phyloP scores from a whole-genome alignment of 1,139 yeast species.

The Pichia sp. region DNA sequence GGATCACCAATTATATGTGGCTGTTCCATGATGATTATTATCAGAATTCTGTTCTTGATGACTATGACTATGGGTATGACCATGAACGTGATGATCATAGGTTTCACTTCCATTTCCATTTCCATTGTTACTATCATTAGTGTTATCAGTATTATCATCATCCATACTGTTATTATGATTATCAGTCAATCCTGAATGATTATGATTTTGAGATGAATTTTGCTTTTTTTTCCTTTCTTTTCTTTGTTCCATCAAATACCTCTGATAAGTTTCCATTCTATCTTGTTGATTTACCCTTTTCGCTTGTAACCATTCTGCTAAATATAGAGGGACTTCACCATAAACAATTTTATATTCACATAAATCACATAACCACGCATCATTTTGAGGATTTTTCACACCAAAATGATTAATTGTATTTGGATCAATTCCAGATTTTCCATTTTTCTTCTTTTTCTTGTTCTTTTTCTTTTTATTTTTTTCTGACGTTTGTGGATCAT shows the following conservation, averaged over 20 bases:
- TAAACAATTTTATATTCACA: slow-evolving; percentile 58
- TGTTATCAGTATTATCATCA: neutral
- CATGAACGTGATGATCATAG: neutral
- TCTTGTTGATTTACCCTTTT: slow-evolving; percentile 32
- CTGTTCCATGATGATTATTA: neutral
- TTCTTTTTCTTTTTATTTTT: slow-evolving; percentile 13
- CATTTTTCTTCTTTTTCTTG: slow-evolving; percentile 14
- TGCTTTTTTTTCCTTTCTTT: slow-evolving; percentile 6
- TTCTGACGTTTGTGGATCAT: neutral
- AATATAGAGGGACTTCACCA: slow-evolving; percentile 44
- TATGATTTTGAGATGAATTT: neutral
- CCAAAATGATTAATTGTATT: slow-evolving; percentile 8
- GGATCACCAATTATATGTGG: neutral
- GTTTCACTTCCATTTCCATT: neutral
- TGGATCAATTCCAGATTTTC: slow-evolving; percentile 4
- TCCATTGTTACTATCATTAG: neutral
- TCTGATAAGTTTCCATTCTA: slow-evolving; percentile 17
- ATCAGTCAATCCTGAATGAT: neutral
- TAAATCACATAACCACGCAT: slow-evolving; percentile 40
- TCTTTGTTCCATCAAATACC: slow-evolving; percentile 13
- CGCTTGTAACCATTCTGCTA: slow-evolving; percentile 42
- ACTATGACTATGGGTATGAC: neutral
- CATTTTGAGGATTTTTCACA: slow-evolving; percentile 2
- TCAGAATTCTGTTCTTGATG: neutral
- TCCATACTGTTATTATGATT: neutral